phyloP scores from a whole-genome alignment of 768 basidiomycete genomes.

The Porpolomopsis calyptriformis region DNA sequence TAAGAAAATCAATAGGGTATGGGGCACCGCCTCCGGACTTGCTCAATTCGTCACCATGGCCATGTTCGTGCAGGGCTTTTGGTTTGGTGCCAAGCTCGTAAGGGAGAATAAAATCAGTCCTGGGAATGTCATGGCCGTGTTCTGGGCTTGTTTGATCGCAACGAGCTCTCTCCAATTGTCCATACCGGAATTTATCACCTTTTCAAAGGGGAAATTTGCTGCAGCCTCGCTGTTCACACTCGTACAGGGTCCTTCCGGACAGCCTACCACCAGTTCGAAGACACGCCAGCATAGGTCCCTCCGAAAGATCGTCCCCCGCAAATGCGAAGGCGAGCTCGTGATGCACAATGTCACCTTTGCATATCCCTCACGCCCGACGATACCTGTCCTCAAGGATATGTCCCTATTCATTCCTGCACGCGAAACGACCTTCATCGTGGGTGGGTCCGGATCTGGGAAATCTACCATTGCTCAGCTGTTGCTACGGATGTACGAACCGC shows the following conservation, averaged over 20 bases:
- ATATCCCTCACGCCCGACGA: constrained; percentile 71
- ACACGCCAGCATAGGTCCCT: constrained; percentile 22
- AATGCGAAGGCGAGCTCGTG: constrained; percentile 64
- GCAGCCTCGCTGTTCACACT: constrained; percentile 60
- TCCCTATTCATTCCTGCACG: constrained; percentile 61
- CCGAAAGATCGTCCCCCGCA: constrained; percentile 53
- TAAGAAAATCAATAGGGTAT: constrained; percentile 49
- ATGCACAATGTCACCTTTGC: constrained; percentile 69
- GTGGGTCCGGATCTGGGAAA: constrained; percentile 86
- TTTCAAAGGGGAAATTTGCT: constrained; percentile 77
- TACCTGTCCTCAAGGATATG: constrained; percentile 53
- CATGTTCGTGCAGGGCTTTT: constrained; percentile 96
- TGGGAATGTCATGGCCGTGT: constrained; percentile 87
- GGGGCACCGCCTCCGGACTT: constrained; percentile 60
- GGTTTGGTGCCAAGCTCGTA: constrained; percentile 91
- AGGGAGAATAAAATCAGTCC: constrained; percentile 51
- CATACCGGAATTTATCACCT: constrained; percentile 66
- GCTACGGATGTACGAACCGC: constrained; percentile 65
- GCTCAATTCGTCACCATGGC: constrained; percentile 77
- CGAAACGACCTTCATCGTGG: constrained; percentile 89
- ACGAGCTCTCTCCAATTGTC: constrained; percentile 79
- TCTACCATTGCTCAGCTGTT: constrained; percentile 80
- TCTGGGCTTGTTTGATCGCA: constrained; percentile 94
- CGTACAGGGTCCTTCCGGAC: constrained; percentile 28
- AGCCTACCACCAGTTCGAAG: constrained; percentile 6